These are phyloP conservation scores for Aspergillus leporis DNA, from an alignment of 495 filamentous ascomycete species.

Conservation along the genomic window DNA sequence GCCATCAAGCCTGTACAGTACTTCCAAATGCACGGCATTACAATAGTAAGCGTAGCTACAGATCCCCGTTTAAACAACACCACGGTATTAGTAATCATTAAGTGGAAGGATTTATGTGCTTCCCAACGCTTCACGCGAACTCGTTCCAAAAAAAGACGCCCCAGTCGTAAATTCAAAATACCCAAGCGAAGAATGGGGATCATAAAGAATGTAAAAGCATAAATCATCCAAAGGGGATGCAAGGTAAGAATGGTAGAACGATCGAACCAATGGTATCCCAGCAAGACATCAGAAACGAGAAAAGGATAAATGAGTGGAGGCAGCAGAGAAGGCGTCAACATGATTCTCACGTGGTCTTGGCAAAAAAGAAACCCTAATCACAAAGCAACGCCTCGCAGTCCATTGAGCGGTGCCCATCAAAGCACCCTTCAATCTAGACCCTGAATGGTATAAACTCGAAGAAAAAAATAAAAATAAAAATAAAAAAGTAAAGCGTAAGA, in stretches of 20 bases:
- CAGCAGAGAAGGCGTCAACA: neutral
- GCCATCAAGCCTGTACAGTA: neutral
- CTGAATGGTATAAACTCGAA: neutral
- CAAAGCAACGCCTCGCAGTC: neutral
- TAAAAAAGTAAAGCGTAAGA: constrained; percentile 6
- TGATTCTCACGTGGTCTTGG: constrained; percentile 2
- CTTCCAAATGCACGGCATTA: neutral
- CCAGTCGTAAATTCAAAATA: constrained; percentile 4
- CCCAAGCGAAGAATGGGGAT: constrained; percentile 5
- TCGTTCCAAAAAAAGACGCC: constrained; percentile 14
- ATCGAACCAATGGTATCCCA: constrained; percentile 22
- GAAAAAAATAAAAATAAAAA: constrained; percentile 1
- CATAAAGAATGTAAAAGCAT: constrained; percentile 12
- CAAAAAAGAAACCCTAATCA: constrained; percentile 4
- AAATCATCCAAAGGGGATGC: constrained; percentile 14
- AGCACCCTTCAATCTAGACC: neutral
- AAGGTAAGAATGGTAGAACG: constrained; percentile 12
- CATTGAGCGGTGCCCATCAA: neutral
- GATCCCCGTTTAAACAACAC: neutral
- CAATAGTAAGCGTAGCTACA: neutral
- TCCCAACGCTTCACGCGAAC: constrained; percentile 6
- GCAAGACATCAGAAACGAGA: constrained; percentile 16
- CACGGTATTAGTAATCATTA: constrained; percentile 22
- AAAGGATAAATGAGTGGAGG: neutral
- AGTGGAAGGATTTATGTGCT: constrained; percentile 12